These are phyloP conservation scores for Saccharomycopsis fodiens DNA, from an alignment of 805 yeast species.

Conservation along the genomic window DNA sequence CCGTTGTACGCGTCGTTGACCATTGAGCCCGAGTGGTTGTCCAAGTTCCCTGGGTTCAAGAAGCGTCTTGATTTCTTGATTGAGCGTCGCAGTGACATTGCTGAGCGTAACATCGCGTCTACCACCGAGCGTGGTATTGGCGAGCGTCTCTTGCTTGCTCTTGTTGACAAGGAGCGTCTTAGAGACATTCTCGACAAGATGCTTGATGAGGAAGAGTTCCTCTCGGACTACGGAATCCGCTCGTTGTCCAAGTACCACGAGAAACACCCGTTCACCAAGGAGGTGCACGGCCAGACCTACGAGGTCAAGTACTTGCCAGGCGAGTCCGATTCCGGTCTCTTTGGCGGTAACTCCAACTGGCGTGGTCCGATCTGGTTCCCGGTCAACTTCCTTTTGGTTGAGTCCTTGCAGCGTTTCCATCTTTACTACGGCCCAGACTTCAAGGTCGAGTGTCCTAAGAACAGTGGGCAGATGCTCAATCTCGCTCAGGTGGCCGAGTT, in stretches of 20 bases:
- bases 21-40: conserved; percentile 73
- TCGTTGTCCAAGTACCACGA: conserved; percentile 83
- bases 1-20: conserved; percentile 88
- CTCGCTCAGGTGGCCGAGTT: conserved; percentile 89
- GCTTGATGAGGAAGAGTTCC: conserved; percentile 81
- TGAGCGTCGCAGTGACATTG: conserved; percentile 57
- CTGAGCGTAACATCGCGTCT: conserved; percentile 79
- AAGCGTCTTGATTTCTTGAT: conserved; percentile 81
- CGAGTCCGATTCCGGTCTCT: conserved; percentile 86
- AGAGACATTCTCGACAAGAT: conserved; percentile 66
- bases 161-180: conserved; percentile 75
- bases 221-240: conserved; percentile 79
- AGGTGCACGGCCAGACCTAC: conserved; percentile 68
- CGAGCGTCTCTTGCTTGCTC: conserved; percentile 68
- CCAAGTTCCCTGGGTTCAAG: conserved; percentile 73
- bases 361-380: conserved; percentile 98
- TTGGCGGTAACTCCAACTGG: conserved; percentile 97
- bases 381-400: conserved; percentile 76
- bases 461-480: conserved; percentile 68
- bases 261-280: conserved; percentile 76
- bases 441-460: conserved; percentile 82
- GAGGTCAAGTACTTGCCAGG: conserved; percentile 74
- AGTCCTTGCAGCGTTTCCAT: conserved; percentile 79
- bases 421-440: conserved; percentile 81
- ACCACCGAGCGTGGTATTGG: conserved; percentile 76